Conservation (phyloP, 2,329 filamentous ascomycete genomes). For the Monilinia fructigena region DNA sequence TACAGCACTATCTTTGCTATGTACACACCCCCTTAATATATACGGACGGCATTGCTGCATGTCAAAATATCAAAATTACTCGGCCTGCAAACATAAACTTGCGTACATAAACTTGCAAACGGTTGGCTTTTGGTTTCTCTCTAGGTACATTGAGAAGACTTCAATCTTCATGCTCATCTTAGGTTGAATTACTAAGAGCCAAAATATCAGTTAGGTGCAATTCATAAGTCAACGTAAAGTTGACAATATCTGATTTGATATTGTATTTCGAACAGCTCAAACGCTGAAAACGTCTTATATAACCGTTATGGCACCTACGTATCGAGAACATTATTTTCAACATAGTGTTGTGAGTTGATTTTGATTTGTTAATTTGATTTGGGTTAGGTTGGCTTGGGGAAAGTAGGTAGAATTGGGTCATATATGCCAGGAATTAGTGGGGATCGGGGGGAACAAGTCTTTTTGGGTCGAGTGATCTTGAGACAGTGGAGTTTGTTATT, state of each 20-base stretch:
- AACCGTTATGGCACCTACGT: constrained; percentile 10
- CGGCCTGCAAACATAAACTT: too few relatives aligned
- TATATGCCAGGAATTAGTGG: too few relatives aligned
- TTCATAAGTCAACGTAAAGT: too few relatives aligned
- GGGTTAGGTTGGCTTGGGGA: too few relatives aligned
- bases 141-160: too few relatives aligned
- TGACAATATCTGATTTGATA: neutral
- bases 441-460: neutral
- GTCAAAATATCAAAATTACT: too few relatives aligned
- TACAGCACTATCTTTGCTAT: neutral
- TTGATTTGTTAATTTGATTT: neutral
- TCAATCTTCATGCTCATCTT: too few relatives aligned
- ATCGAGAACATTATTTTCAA: constrained; percentile 17
- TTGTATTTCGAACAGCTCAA: neutral
- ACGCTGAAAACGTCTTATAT: neutral
- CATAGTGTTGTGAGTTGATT: constrained; percentile 7
- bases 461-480: neutral
- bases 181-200: too few relatives aligned
- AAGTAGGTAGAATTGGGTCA: neutral
- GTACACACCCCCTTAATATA: neutral
- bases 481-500: neutral
- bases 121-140: too few relatives aligned
- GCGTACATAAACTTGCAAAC: too few relatives aligned
- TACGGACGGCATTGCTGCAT: too few relatives aligned
- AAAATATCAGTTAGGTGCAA: too few relatives aligned